phyloP scores from a whole-genome alignment of 2,329 filamentous ascomycete species.

The Colletotrichum euphorbiae region DNA sequence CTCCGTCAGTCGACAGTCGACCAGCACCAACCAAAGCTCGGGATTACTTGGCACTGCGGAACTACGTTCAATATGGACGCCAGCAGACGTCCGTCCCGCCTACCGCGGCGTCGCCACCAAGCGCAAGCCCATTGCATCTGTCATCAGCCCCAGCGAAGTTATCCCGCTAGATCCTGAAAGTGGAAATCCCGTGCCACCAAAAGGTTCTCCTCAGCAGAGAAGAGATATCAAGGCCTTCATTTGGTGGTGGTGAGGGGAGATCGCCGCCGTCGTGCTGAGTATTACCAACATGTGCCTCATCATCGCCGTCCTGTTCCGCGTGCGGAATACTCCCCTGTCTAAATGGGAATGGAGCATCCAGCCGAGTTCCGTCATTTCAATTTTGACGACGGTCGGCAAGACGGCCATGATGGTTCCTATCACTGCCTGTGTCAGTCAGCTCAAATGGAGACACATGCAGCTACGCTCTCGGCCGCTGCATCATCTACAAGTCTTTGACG shows the following conservation, averaged over 20 bases:
- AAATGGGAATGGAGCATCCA: constrained; percentile 40
- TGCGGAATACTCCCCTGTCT: constrained; percentile 9
- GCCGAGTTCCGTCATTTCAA: constrained; percentile 49
- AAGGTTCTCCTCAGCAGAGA: background rate
- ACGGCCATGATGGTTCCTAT: no score
- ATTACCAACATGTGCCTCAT: constrained; percentile 23
- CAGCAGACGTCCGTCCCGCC: no score
- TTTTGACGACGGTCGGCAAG: constrained; percentile 44
- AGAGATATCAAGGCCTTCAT: background rate
- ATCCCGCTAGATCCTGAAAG: background rate
- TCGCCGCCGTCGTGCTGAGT: constrained; percentile 24
- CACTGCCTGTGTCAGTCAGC: constrained; percentile 41
- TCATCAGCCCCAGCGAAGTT: background rate
- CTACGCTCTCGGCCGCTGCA: no score
- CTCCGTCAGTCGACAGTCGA: no score
- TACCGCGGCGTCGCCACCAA: background rate
- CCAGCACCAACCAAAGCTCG: no score
- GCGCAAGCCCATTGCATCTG: background rate
- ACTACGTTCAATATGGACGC: no score
- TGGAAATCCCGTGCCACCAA: background rate
- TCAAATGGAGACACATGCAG: no score
- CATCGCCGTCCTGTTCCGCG: constrained; percentile 17
- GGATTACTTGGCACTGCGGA: no score
- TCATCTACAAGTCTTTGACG: no score
- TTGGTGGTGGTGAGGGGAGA: constrained; percentile 38